phyloP scores from a whole-genome alignment of 83 land plant species.

The Thuja plicata region DNA sequence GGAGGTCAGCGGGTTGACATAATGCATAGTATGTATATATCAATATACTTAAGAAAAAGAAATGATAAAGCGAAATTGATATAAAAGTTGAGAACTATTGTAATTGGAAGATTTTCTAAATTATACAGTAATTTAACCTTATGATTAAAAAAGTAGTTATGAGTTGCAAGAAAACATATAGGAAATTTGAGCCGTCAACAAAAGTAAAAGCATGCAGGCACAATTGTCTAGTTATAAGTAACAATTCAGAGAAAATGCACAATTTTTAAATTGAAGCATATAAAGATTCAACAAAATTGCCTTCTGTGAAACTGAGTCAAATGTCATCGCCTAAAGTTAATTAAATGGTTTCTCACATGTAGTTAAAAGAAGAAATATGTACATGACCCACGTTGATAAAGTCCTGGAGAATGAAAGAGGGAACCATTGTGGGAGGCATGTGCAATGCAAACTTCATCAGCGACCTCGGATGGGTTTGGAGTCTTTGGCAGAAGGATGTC shows the following conservation, averaged over 20 bases:
- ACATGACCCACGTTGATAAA: constrained; percentile 45
- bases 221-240: too few species aligned
- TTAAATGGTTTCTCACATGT: neutral
- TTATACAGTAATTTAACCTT: too few species aligned
- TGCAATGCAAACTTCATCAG: constrained; percentile 32
- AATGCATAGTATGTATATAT: neutral
- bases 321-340: neutral
- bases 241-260: too few species aligned
- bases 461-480: constrained; percentile 33
- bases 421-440: constrained; percentile 31
- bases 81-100: too few species aligned
- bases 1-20: neutral
- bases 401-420: constrained; percentile 51
- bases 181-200: too few species aligned
- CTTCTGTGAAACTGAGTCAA: neutral
- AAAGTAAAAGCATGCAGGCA: too few species aligned
- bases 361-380: neutral
- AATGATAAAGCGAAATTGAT: too few species aligned
- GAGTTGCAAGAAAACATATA: too few species aligned
- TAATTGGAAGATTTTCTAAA: too few species aligned
- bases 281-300: neutral
- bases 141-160: too few species aligned
- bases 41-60: too few species aligned
- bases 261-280: too few species aligned
- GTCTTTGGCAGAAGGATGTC: constrained; percentile 48